phyloP scores from a whole-genome alignment of 2,329 filamentous ascomycete species.

The Dothiorella sarmentorum region DNA sequence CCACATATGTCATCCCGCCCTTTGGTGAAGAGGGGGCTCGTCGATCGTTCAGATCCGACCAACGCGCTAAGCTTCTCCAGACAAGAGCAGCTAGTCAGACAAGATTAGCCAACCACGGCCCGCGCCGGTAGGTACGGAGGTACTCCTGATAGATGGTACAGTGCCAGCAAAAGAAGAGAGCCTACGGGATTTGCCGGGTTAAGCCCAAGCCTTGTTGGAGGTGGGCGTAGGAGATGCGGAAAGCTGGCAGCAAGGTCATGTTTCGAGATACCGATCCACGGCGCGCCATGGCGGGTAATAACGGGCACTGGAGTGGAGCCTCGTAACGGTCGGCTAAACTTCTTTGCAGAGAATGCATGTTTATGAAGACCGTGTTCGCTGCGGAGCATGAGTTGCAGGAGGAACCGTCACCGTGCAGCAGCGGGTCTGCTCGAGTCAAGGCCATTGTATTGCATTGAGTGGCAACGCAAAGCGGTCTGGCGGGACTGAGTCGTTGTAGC shows the following conservation, averaged over 20 bases:
- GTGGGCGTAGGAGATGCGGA: neutral
- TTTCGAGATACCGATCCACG: neutral
- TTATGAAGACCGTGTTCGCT: neutral
- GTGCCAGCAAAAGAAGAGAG: neutral
- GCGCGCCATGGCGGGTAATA: neutral
- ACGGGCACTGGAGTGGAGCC: slow-evolving; percentile 8
- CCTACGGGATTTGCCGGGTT: neutral
- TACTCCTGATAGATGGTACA: neutral
- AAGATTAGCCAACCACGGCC: neutral
- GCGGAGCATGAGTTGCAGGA: neutral
- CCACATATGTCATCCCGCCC: slow-evolving; percentile 8
- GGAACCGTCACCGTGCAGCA: slow-evolving; percentile 1
- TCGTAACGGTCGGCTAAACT: slow-evolving; percentile 1
- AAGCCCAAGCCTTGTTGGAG: neutral
- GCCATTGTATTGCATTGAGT: neutral
- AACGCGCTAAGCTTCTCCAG: neutral
- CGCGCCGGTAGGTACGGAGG: neutral
- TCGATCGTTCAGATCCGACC: neutral
- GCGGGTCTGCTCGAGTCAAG: slow-evolving; percentile 7
- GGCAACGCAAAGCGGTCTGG: neutral
- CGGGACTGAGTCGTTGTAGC: neutral
- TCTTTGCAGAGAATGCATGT: neutral
- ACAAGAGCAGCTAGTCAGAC: neutral
- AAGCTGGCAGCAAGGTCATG: neutral
- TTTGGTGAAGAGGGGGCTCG: neutral